Evolutionary conservation across 2,329 filamentous ascomycete genomes (phyloP).

Genomic region (Didymella keratinophila): DNA sequence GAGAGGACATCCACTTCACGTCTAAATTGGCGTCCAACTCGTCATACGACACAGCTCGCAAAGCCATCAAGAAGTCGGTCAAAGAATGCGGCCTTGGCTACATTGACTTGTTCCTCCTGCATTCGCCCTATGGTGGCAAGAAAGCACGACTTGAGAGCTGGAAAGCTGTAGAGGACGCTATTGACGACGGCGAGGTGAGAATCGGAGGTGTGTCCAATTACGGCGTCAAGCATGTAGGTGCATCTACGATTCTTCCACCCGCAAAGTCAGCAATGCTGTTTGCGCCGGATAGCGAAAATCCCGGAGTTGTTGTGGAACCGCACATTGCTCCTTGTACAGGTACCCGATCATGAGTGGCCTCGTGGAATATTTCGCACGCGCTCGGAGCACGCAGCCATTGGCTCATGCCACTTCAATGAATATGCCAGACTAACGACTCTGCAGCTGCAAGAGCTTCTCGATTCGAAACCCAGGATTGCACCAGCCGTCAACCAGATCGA

Average conservation of each 20-base stretch:
- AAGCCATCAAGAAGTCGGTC: constrained; percentile 71
- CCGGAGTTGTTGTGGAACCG: constrained; percentile 17
- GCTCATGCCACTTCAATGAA: constrained; percentile 6
- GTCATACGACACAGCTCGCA: constrained; percentile 71
- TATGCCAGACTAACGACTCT: constrained; percentile 23
- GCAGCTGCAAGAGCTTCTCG: constrained; percentile 73
- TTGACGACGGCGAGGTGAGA: constrained; percentile 73
- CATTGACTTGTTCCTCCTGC: constrained; percentile 80
- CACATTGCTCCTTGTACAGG: constrained; percentile 5
- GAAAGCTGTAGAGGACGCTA: constrained; percentile 78
- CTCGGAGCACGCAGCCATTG: constrained; percentile 14
- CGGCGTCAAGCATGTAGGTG: constrained; percentile 73
- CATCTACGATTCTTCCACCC: constrained; percentile 2
- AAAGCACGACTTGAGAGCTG: constrained; percentile 74
- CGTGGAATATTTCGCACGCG: constrained; percentile 2
- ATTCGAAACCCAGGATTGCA: constrained; percentile 65
- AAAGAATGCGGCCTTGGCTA: constrained; percentile 73
- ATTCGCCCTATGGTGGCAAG: constrained; percentile 79
- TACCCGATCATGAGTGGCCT: neutral
- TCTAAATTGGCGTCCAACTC: constrained; percentile 76
- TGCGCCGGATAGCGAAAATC: constrained; percentile 12
- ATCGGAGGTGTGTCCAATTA: constrained; percentile 81
- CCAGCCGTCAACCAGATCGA: constrained; percentile 82
- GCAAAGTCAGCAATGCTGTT: constrained; percentile 6
- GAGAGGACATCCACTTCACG: constrained; percentile 80